These are phyloP conservation scores for Caryocar brasiliense DNA, from an alignment of 441 rosid genomes.

Conservation along the genomic window DNA sequence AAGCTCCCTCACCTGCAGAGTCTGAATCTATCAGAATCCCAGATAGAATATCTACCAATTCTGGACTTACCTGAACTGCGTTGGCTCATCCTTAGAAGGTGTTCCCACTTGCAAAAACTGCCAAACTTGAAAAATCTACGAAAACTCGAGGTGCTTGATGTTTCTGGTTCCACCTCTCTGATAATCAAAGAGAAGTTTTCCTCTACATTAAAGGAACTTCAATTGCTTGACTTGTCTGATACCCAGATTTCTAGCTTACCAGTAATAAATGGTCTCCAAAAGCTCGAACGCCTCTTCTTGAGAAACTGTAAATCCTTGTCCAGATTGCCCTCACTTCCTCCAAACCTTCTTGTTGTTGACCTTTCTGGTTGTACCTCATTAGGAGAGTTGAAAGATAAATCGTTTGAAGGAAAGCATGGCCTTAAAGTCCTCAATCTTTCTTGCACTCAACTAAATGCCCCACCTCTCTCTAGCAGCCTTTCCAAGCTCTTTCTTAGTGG, in stretches of 20 bases:
- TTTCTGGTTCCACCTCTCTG: slow-evolving; percentile 32
- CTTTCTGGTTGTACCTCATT: slow-evolving; percentile 31
- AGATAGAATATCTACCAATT: slow-evolving; percentile 24
- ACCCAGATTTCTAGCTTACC: slow-evolving; percentile 30
- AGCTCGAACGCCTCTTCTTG: slow-evolving; percentile 24
- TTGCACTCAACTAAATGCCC: slow-evolving; percentile 15
- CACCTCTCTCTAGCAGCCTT: slow-evolving; percentile 21
- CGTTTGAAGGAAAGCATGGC: slow-evolving; percentile 15
- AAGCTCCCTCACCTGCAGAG: slow-evolving; percentile 24
- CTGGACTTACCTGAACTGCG: slow-evolving; percentile 23
- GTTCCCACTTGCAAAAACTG: slow-evolving; percentile 25
- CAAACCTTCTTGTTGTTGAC: slow-evolving; percentile 40
- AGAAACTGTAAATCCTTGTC: slow-evolving; percentile 23
- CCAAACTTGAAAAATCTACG: slow-evolving; percentile 20
- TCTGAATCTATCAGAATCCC: slow-evolving; percentile 38
- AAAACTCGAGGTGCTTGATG: slow-evolving; percentile 46
- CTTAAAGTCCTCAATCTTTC: slow-evolving; percentile 39
- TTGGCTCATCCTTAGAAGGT: slow-evolving; percentile 41
- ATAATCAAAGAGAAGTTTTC: slow-evolving; percentile 24
- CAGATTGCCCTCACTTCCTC: slow-evolving; percentile 26
- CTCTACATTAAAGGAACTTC: slow-evolving; percentile 16
- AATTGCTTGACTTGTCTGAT: slow-evolving; percentile 33
- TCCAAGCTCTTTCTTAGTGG: slow-evolving; percentile 24
- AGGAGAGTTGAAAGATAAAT: slow-evolving; percentile 23
- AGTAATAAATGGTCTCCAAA: slow-evolving; percentile 9